Evolutionary conservation across 23 red algal species (phyloP).

Genomic region (Agarophyton chilense): DNA sequence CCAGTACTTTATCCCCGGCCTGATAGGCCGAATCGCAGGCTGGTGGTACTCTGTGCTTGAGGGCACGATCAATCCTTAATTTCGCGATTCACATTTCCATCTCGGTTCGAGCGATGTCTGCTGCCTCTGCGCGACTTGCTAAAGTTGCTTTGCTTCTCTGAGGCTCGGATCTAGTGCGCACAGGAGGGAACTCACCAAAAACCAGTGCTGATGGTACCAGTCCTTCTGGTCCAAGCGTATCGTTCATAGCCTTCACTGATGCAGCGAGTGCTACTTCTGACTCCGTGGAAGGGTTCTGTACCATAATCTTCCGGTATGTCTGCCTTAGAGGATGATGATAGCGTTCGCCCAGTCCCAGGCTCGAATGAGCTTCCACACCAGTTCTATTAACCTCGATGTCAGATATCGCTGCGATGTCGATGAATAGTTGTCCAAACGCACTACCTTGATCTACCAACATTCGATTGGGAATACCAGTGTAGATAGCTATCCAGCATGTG

Average conservation of each 20-base stretch:
- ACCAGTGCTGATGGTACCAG: conserved; percentile 42
- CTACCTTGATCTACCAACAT: conserved; percentile 58
- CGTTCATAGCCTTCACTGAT: conserved; percentile 62
- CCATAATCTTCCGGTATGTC: conserved; percentile 37
- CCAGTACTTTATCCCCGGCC: no score
- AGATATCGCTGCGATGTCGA: neutral
- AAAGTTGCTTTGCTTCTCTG: no score
- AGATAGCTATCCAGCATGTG: no score
- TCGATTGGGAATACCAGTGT: conserved; percentile 53
- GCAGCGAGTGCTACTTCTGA: conserved; percentile 13
- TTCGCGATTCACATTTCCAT: no score
- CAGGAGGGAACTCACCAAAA: conserved; percentile 46
- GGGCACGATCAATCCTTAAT: no score
- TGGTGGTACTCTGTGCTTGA: no score
- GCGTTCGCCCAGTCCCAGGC: neutral
- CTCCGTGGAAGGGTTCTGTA: neutral
- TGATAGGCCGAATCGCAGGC: no score
- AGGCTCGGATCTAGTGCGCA: conserved; percentile 23
- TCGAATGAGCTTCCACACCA: conserved; percentile 51
- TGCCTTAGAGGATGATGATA: no score
- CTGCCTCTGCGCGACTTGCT: no score
- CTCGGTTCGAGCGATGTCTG: no score
- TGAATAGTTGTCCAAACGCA: conserved; percentile 27
- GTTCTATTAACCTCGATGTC: conserved; percentile 41
- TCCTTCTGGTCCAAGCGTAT: conserved; percentile 60